A percentile compares a stretch with the other conserved stretches of the same genome.
Conservation (phyloP, 2,329 filamentous ascomycete species). For the Fusarium bulbicola region DNA sequence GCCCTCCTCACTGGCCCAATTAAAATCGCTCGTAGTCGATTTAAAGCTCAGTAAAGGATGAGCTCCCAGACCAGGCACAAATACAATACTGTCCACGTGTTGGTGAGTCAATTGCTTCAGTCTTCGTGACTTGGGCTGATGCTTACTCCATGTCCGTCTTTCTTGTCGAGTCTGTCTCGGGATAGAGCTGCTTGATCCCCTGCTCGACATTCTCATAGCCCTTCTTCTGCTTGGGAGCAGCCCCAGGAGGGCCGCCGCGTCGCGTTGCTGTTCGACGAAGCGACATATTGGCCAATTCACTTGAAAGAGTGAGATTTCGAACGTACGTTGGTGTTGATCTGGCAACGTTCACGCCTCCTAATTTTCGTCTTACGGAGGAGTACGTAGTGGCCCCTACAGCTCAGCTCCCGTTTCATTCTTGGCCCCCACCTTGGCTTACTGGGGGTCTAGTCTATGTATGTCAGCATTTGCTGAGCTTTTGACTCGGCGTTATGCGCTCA, state of each 20-base stretch:
- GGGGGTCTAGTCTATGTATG: neutral
- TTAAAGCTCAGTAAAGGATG: slow-evolving; percentile 53
- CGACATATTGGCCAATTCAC: slow-evolving; percentile 7
- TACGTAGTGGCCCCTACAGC: neutral
- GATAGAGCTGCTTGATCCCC: slow-evolving; percentile 52
- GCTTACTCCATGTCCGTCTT: slow-evolving; percentile 49
- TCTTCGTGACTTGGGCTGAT: too few species aligned
- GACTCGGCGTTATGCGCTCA: neutral
- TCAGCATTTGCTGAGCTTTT: neutral
- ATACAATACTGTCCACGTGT: slow-evolving; percentile 47
- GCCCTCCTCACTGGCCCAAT: slow-evolving; percentile 49
- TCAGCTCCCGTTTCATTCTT: neutral
- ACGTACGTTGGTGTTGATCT: neutral
- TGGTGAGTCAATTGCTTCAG: neutral
- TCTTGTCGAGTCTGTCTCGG: slow-evolving; percentile 38
- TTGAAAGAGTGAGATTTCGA: too few species aligned
- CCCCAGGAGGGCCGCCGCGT: slow-evolving; percentile 38
- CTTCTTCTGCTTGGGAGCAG: slow-evolving; percentile 42
- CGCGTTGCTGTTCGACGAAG: slow-evolving; percentile 20
- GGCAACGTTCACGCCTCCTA: neutral
- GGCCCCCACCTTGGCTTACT: slow-evolving; percentile 10
- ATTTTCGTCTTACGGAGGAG: neutral
- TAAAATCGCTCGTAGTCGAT: slow-evolving; percentile 49
- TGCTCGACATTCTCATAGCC: slow-evolving; percentile 50
- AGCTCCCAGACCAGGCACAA: slow-evolving; percentile 53